phyloP scores from a whole-genome alignment of 23 red algal genomes.

The Gracilaria caudata region DNA sequence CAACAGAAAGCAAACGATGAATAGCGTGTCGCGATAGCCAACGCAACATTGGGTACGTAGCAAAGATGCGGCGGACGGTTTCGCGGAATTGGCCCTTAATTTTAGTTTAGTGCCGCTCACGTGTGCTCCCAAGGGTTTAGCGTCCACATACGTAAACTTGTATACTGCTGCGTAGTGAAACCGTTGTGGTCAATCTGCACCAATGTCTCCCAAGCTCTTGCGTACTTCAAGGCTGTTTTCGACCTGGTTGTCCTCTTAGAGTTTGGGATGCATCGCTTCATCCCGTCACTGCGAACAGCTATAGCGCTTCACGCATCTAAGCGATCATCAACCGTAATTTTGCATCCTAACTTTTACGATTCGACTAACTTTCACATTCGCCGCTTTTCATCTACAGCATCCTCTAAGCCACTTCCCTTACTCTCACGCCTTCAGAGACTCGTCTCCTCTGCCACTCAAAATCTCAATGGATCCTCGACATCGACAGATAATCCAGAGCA shows the following conservation, averaged over 20 bases:
- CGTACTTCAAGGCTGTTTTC: background rate
- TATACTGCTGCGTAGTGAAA: background rate
- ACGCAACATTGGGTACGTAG: no score
- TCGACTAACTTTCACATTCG: background rate
- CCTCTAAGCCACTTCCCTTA: constrained; percentile 15
- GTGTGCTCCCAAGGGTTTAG: background rate
- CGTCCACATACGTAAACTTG: no score
- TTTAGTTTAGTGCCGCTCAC: constrained; percentile 3
- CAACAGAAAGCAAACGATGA: background rate
- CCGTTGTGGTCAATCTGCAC: background rate
- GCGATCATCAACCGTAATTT: background rate
- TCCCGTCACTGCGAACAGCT: constrained; percentile 7
- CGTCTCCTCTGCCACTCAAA: background rate
- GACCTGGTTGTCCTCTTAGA: background rate
- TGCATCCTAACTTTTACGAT: background rate
- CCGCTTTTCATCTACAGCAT: constrained; percentile 16
- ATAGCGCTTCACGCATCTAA: background rate
- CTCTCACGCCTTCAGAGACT: constrained; percentile 30
- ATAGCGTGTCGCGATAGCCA: background rate
- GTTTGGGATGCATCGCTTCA: constrained; percentile 29
- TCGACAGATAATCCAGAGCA: constrained; percentile 29
- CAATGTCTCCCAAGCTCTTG: background rate
- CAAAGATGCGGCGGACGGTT: no score
- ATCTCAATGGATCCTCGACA: constrained; percentile 12
- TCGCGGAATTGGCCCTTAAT: background rate